phyloP scores from a whole-genome alignment of 2,329 filamentous ascomycete genomes.

The Neobulgaria alba region DNA sequence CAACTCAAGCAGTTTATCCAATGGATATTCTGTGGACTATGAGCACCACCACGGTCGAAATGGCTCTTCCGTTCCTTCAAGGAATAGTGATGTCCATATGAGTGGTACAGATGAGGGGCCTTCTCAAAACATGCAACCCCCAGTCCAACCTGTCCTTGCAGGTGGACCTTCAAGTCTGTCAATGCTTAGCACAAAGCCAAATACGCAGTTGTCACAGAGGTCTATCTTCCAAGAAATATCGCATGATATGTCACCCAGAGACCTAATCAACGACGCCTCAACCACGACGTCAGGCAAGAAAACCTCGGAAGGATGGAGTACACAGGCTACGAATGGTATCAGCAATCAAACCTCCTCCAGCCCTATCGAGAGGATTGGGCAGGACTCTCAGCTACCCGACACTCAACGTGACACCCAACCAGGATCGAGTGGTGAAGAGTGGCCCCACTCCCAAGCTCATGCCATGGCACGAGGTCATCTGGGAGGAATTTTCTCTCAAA shows the following conservation, averaged over 20 bases:
- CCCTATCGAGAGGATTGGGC: conserved; percentile 17
- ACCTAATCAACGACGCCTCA: conserved; percentile 72
- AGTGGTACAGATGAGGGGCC: conserved; percentile 39
- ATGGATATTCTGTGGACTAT: conserved; percentile 42
- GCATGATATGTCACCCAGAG: conserved; percentile 48
- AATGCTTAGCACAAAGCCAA: conserved; percentile 29
- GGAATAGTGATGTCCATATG: conserved; percentile 52
- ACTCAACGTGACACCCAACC: conserved; percentile 32
- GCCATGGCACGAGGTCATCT: conserved; percentile 37
- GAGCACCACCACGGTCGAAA: conserved; percentile 41
- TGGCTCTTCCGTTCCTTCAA: conserved; percentile 42
- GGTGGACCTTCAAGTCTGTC: conserved; percentile 34
- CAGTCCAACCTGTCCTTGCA: conserved; percentile 36
- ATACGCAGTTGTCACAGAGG: conserved; percentile 49
- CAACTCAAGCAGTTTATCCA: conserved; percentile 44
- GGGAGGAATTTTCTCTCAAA: conserved; percentile 21
- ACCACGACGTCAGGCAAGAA: conserved; percentile 81
- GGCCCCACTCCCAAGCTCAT: conserved; percentile 51
- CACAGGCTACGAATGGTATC: conserved; percentile 63
- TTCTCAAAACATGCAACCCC: conserved; percentile 40
- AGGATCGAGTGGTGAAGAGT: conserved; percentile 44
- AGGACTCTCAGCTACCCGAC: conserved; percentile 39
- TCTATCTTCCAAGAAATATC: conserved; percentile 52
- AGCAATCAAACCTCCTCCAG: conserved; percentile 24
- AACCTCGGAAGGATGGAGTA: conserved; percentile 60